These are phyloP conservation scores for Toxoplasma gondii DNA, from an alignment of 169 alveolate genomes.

Conservation along the genomic window DNA sequence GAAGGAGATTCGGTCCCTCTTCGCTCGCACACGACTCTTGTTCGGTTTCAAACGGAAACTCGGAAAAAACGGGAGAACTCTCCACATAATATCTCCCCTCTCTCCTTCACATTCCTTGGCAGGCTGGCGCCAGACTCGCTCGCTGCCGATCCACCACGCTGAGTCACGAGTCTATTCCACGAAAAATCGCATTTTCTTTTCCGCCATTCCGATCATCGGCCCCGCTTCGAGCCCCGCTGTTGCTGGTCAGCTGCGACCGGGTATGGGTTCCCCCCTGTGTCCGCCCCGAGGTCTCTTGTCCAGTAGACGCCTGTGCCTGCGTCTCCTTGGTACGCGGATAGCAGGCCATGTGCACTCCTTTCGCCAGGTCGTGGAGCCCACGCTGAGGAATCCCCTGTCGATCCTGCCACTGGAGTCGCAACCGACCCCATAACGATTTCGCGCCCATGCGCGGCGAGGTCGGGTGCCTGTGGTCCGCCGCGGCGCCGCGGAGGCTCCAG, in stretches of 20 bases:
- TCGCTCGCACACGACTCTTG: no score
- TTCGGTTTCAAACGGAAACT: no score
- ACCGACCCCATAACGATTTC: neutral
- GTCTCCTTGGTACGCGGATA: neutral
- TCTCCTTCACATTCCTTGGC: no score
- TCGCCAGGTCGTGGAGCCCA: neutral
- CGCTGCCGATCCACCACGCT: no score
- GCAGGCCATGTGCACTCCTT: neutral
- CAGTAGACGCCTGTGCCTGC: neutral
- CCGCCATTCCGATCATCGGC: no score
- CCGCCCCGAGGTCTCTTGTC: neutral
- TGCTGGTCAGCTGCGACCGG: neutral
- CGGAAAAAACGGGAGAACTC: no score
- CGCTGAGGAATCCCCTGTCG: neutral
- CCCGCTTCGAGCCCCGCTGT: neutral
- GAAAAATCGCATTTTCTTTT: no score
- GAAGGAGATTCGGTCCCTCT: no score
- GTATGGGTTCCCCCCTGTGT: neutral
- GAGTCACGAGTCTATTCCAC: no score
- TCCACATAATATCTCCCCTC: no score
- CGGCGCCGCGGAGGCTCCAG: conserved; percentile 12
- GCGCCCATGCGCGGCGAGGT: neutral
- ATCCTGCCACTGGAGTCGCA: neutral
- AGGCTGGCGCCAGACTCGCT: no score
- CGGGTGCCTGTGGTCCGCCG: neutral